Base-by-base conservation (phyloP, 2,329 filamentous ascomycete genomes). In the Alternaria consortialis region DNA sequence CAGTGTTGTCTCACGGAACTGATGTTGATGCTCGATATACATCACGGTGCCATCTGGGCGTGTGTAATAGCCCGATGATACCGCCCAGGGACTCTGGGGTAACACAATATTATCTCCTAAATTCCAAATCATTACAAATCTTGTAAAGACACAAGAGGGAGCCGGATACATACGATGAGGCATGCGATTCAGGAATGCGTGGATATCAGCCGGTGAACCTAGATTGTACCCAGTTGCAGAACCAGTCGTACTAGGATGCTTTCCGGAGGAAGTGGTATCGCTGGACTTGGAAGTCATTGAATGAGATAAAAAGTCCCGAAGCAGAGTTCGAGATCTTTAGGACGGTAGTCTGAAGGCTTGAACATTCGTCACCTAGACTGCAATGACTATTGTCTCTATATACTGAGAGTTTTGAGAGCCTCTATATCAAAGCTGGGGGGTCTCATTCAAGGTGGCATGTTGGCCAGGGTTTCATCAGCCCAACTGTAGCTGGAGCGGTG, bases 71-170 rank as follows among this genome's bases (percentile, higher is more conserved):
- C 61, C 61, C 7, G 48, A 25, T 15, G 57, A 12, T 2, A 58
- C 37, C 17, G 53, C 20, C 61, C 61, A 64, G 5, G 57, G 61
- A 27, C n/a, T 64, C 11, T 58, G 43, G 1, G 61, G 57, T 5
- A 63, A 29, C 9, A 31, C 15, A 5, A 1, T 7, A 46, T 13
- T 15, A 13, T 4, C 4, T 29, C 25, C 43, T 46, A 13, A 7
- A 9, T 15, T 3, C 23, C 23, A 11, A 2, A 29, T 46, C 25
- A 46, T 9, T 15, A 5, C 0, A 12, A 46, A 2, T 7, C 12
- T 29, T 12, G 8, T 2, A 46, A 7, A 8, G 6, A 15, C 27
- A 9, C 2, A 8, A 46, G 43, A 29, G 13, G 4, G 23, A 46
- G 25, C 4, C 15, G 23, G 8, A 4, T 0, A 46, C 43, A n/a